Base-by-base conservation (phyloP, 441 rosid genomes). In the Omphalea diandra region DNA sequence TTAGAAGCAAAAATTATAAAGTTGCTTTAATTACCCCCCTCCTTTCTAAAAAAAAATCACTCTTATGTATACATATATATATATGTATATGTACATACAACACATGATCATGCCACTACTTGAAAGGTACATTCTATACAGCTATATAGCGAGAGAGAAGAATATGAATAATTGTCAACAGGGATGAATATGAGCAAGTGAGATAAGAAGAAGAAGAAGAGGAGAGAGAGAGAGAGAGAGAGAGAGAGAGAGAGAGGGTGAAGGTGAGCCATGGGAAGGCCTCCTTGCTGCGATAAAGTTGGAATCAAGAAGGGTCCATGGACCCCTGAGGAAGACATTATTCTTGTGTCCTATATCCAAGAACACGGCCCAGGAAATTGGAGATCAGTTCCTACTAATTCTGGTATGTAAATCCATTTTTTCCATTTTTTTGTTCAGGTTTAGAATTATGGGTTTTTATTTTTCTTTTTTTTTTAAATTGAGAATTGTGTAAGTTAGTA, bases 241-340 rank as follows among this genome's bases (percentile, higher is more conserved):
- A 47, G 43, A 32, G n/a, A 64, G 58, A 72, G 59, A 50, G 24
- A 70, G 57, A 73, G 50, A 70, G 17, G 63, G 12, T 3, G 52
- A 38, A 26, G 33, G 17, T 17, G 20, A 71, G 79, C 78, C 79
- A 94, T 94, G 99, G 97, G 96, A 69, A 90, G 98, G 76, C 96
- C 96, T 83, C 99, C 99, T 71, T 94, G 98, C 77, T 94, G 98
- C 75, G 97, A 92, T 59, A 93, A 92, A 87, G 84, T 85, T 58
- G 94, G 98, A 5, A 83, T 94, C 81, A 94, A 94, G 91, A 94
- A 94, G 83, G 99, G 99, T 68, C 99, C 97, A 67, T 94, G 99
- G 99, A 94, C 99, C 24, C 99, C 99, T 67, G 98, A 94, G 75
- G 98, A 94, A 75, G 99, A 94, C 80, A 89, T 94, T 84, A 89